phyloP scores from a whole-genome alignment of 176 grass and related monocot genomes.

The Cymbopogon citratus region DNA sequence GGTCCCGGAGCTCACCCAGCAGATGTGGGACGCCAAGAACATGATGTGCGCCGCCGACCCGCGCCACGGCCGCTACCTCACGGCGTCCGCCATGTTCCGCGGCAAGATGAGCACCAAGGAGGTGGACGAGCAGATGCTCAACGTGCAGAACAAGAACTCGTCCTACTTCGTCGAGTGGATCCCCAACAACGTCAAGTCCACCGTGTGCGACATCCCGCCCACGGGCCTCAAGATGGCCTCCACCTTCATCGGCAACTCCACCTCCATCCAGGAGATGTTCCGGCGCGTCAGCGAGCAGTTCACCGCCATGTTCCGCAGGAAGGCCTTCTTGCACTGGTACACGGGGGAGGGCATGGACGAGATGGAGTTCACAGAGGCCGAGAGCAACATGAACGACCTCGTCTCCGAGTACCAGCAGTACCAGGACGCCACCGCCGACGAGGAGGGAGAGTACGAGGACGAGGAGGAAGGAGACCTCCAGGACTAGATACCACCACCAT shows the following conservation, averaged over 20 bases:
- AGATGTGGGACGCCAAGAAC: constrained; percentile 92
- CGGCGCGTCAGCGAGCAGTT: constrained; percentile 72
- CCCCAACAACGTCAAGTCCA: constrained; percentile 74
- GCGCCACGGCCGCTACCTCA: constrained; percentile 79
- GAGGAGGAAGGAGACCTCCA: constrained; percentile 41
- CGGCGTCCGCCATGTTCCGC: constrained; percentile 76
- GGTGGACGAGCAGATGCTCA: constrained; percentile 85
- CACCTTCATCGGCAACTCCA: constrained; percentile 75
- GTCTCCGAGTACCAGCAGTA: constrained; percentile 61
- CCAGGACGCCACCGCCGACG: constrained; percentile 54
- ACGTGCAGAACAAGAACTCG: constrained; percentile 77
- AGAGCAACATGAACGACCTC: constrained; percentile 70
- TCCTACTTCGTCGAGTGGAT: constrained; percentile 87
- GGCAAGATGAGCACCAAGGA: constrained; percentile 87
- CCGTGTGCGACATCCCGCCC: constrained; percentile 68
- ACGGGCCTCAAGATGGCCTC: constrained; percentile 65
- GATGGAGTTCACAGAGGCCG: constrained; percentile 82
- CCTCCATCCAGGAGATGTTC: constrained; percentile 84
- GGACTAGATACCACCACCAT: no score
- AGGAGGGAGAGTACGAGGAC: constrained; percentile 53
- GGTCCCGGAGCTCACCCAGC: constrained; percentile 75
- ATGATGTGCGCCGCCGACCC: constrained; percentile 83
- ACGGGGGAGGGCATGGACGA: constrained; percentile 52
- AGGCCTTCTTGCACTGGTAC: constrained; percentile 96
- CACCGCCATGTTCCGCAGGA: constrained; percentile 85